Conservation (phyloP, 768 basidiomycete genomes). For the Cystobasidium ongulense region DNA sequence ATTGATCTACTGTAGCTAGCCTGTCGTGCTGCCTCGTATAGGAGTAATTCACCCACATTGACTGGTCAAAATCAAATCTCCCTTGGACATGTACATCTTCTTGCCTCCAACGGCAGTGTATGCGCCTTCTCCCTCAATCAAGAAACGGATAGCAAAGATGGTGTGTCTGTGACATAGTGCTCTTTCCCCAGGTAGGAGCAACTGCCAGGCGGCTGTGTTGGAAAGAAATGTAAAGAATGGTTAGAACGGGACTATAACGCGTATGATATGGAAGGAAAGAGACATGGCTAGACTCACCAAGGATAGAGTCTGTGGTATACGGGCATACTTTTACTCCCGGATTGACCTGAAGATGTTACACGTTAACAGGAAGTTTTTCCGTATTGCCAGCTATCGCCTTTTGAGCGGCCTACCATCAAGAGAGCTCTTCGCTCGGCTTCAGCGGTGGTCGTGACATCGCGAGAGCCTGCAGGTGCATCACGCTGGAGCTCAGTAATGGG, state of each 20-base stretch:
- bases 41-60: slow-evolving; percentile 4
- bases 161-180: slow-evolving; percentile 31
- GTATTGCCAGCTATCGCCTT: background rate
- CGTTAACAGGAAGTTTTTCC: background rate
- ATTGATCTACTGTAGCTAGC: too few species aligned
- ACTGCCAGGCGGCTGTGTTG: slow-evolving; percentile 27
- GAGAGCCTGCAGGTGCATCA: background rate
- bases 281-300: background rate
- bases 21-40: background rate
- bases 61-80: slow-evolving; percentile 23
- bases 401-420: slow-evolving; percentile 16
- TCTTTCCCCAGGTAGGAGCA: slow-evolving; percentile 31
- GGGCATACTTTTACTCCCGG: slow-evolving; percentile 1
- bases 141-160: slow-evolving; percentile 31
- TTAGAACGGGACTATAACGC: background rate
- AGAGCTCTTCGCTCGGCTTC: slow-evolving; percentile 30
- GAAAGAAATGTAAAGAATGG: background rate
- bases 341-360: background rate
- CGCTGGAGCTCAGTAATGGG: background rate
- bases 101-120: slow-evolving; percentile 29
- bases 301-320: slow-evolving; percentile 29
- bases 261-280: background rate
- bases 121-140: slow-evolving; percentile 23
- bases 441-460: slow-evolving; percentile 20
- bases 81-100: slow-evolving; percentile 31